These are phyloP conservation scores for Cudoniella acicularis DNA, from an alignment of 495 filamentous ascomycete species.

Conservation along the genomic window DNA sequence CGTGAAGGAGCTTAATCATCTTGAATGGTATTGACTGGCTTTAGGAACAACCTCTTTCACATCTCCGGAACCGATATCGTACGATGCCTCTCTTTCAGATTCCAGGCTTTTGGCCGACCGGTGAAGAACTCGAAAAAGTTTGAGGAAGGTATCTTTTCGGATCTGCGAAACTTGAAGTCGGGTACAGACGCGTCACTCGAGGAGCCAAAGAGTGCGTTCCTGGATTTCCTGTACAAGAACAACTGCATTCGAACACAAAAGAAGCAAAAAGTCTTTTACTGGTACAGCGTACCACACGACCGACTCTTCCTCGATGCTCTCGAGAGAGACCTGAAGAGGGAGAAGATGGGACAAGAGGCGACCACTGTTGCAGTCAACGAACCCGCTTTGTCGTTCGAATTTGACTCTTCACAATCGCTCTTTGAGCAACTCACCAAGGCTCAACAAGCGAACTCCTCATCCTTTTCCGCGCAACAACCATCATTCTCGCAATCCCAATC, in stretches of 20 bases:
- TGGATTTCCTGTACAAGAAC: constrained; percentile 99
- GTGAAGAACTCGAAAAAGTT: constrained; percentile 99
- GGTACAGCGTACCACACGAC: constrained; percentile 99
- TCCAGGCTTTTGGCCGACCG: constrained; percentile 95
- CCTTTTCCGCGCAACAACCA: constrained; percentile 81
- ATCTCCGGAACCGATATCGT: constrained; percentile 99
- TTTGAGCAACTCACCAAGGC: constrained; percentile 99
- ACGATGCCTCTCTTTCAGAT: constrained; percentile 94
- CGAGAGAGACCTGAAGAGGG: constrained; percentile 94
- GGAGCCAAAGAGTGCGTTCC: constrained; percentile 96
- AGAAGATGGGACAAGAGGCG: constrained; percentile 98
- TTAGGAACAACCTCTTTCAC: constrained; percentile 96
- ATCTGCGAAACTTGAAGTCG: constrained; percentile 95
- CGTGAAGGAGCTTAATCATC: constrained; percentile 27
- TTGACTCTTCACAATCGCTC: constrained; percentile 96
- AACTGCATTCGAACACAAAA: constrained; percentile 99
- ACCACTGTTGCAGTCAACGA: constrained; percentile 95
- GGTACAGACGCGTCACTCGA: constrained; percentile 98
- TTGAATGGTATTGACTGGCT: constrained; percentile 27
- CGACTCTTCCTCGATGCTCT: constrained; percentile 94
- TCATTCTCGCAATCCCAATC: constrained; percentile 61
- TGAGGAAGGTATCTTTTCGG: constrained; percentile 98
- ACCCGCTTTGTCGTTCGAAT: constrained; percentile 95
- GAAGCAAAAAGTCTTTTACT: constrained; percentile 99
- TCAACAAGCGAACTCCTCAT: constrained; percentile 95